Evolutionary conservation across 2,329 filamentous ascomycete genomes (phyloP), one percentile per base, ranked within the genome.

Genomic region (Reticulascus tulasneorum): DNA sequence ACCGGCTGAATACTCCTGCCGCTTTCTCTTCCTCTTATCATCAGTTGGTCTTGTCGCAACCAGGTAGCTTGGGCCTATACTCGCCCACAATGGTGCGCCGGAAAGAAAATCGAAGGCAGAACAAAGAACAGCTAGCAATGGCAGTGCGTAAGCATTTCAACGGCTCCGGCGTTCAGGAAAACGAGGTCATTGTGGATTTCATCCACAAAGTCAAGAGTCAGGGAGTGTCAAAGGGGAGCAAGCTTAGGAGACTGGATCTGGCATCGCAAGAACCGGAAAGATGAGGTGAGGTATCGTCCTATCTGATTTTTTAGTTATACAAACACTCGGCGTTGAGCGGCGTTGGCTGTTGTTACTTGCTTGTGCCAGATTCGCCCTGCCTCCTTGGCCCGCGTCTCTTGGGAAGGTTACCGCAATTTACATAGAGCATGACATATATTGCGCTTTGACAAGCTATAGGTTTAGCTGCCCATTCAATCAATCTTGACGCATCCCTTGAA

Each of bases 141-240:
- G 73, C 77, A 2, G 83, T 90, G 31, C 73, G 86, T 46, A 90
- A 88, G 58, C 85, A 93, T 61, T 93, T 93, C 65, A 93, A 93
- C 55, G 79, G 78, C 22, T 71, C 86, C 47, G 84, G 83, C 12
- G 77, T 91, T 25, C 82, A 81, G 46, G 87, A 94, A 65, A 88
- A 82, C 54, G 86, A 93, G 50, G 82, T 89, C 47, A 84, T 93
- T 38, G 84, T 90, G 38, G 84, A 86, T 46, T 79, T 88, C 55
- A 69, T 89, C 43, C 86, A 87, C 68, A 84, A 80, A 54, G 73
- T 86, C 20, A 38, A 35, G 23, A 44, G 44, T 22, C 44, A 45
- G 6, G 25, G 41, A 13, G 36, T 45, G n/a, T 38, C 44, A 12
- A 42, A 44, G 24, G 30, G 35, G 24, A 38, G 45, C 38, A 35